phyloP scores from a whole-genome alignment of 2,329 filamentous ascomycete genomes.

The Achaetomium macrosporum region DNA sequence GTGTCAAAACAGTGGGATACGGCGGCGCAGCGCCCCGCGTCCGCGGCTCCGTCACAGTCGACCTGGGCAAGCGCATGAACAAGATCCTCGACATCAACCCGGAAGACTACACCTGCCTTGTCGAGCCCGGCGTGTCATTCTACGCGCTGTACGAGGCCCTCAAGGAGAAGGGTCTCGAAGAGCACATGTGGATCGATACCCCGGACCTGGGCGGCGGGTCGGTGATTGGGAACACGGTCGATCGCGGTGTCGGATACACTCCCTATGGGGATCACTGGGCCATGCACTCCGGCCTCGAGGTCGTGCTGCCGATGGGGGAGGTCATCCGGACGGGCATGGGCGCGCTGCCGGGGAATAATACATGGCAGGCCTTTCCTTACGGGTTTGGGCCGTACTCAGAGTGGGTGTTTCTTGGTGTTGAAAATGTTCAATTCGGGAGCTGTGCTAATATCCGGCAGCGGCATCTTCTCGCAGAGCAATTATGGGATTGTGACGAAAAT shows the following conservation, averaged over 20 bases:
- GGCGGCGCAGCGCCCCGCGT: constrained; percentile 49
- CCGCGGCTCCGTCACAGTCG: constrained; percentile 43
- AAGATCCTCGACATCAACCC: constrained; percentile 47
- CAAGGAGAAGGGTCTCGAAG: constrained; percentile 33
- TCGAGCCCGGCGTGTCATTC: constrained; percentile 53
- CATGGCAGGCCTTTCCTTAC: constrained; percentile 36
- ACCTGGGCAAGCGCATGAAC: constrained; percentile 49
- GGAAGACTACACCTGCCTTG: constrained; percentile 44
- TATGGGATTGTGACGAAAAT: constrained; percentile 52
- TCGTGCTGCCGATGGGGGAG: constrained; percentile 41
- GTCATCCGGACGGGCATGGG: constrained; percentile 45
- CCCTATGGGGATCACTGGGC: constrained; percentile 38
- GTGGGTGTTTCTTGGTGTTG: constrained; percentile 1
- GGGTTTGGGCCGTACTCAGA: constrained; percentile 39
- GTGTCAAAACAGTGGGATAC: constrained; percentile 37
- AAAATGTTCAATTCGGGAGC: background rate
- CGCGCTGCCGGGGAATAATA: constrained; percentile 38
- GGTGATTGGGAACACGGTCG: constrained; percentile 31
- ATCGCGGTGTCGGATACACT: constrained; percentile 27
- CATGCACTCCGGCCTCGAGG: constrained; percentile 40
- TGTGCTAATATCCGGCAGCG: constrained; percentile 18
- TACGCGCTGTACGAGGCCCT: constrained; percentile 45
- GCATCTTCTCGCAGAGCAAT: constrained; percentile 48
- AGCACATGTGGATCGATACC: constrained; percentile 38
- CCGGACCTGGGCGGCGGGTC: constrained; percentile 39